A percentile compares a stretch with the other conserved stretches of the same genome.
phyloP scores from a whole-genome alignment of 768 basidiomycete species.

The Leccinellum luteum region DNA sequence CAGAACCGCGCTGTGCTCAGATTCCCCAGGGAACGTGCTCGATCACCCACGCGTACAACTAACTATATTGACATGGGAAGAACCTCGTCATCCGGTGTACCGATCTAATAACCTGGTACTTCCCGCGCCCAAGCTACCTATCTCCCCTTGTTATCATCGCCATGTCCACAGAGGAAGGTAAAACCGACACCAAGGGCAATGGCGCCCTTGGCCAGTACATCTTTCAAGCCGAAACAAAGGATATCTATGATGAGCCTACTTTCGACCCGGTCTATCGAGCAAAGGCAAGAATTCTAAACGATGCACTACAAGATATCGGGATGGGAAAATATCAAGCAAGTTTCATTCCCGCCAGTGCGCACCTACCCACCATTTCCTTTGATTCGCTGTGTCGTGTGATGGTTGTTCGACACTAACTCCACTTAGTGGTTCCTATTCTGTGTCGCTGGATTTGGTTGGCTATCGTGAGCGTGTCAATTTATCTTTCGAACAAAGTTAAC shows the following conservation, averaged over 20 bases:
- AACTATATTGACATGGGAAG: neutral
- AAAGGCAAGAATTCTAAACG: conserved; percentile 56
- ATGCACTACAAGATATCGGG: conserved; percentile 62
- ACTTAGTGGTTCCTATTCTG: conserved; percentile 58
- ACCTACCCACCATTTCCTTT: neutral
- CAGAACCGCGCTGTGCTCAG: too few relatives aligned
- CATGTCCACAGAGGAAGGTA: conserved; percentile 19
- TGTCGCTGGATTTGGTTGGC: conserved; percentile 74
- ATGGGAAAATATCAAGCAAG: conserved; percentile 68
- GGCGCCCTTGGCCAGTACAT: neutral
- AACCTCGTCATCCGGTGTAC: too few relatives aligned
- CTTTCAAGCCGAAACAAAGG: conserved; percentile 14
- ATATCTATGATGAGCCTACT: conserved; percentile 26
- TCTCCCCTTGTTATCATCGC: neutral
- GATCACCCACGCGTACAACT: too few relatives aligned
- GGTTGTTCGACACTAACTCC: neutral
- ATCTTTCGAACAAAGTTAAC: neutral
- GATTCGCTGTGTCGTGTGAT: neutral
- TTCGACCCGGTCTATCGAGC: conserved; percentile 59
- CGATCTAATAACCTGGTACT: neutral
- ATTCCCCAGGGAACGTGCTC: too few relatives aligned
- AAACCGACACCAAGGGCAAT: conserved; percentile 4
- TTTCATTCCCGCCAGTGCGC: neutral
- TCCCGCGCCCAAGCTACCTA: neutral
- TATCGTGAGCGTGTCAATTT: conserved; percentile 48